These are phyloP conservation scores for Euphorbia peplus DNA, from an alignment of 345 rosid genomes.

Conservation along the genomic window DNA sequence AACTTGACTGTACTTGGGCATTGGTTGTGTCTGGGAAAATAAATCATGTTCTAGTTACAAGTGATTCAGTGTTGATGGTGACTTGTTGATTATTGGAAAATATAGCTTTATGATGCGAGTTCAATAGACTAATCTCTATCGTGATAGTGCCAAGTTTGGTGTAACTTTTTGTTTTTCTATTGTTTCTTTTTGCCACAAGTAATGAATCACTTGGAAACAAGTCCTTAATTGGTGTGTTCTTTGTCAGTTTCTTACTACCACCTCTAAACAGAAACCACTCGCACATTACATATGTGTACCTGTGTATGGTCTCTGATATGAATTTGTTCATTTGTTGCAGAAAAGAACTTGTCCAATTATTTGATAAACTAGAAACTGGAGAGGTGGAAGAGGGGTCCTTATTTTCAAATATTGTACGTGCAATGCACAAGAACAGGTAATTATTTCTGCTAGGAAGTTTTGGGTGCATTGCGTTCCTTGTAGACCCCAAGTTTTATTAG, in stretches of 20 bases:
- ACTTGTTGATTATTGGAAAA: not conserved
- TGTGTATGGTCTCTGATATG: not conserved
- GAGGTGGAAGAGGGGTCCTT: constrained; percentile 41
- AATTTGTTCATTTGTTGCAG: constrained; percentile 33
- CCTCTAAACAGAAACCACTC: not conserved
- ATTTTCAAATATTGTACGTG: constrained; percentile 46
- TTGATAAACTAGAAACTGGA: constrained; percentile 67
- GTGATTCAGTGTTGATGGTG: not conserved
- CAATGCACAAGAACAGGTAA: constrained; percentile 74
- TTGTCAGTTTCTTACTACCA: not conserved
- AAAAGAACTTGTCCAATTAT: constrained; percentile 68
- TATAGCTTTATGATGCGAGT: not conserved
- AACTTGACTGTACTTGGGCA: not conserved
- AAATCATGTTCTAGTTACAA: not conserved
- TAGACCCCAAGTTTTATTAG: too few species aligned
- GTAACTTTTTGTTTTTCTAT: too few species aligned
- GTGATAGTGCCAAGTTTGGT: not conserved
- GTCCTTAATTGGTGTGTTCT: not conserved
- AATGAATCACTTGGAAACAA: not conserved
- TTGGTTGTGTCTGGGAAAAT: not conserved
- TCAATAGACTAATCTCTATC: not conserved
- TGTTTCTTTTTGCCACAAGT: not conserved
- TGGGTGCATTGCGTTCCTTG: not conserved
- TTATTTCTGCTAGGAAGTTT: not conserved
- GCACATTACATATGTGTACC: too few species aligned